Percentiles rank a stretch among this genome's conserved stretches.
phyloP scores from a whole-genome alignment of 2,329 filamentous ascomycete species.

The Cylindrodendrum hubeiense region DNA sequence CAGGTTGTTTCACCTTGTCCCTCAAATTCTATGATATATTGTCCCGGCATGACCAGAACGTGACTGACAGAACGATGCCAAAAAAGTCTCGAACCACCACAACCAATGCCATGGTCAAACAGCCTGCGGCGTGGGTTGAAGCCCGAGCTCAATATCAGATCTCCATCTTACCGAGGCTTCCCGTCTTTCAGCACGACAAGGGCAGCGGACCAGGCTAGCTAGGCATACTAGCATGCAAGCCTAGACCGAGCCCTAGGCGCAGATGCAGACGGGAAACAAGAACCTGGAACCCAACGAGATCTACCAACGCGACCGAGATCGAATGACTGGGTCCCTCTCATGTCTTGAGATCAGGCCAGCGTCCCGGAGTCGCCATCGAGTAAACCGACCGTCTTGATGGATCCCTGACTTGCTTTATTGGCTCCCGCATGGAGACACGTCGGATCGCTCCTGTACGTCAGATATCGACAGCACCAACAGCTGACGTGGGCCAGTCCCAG shows the following conservation, averaged over 20 bases:
- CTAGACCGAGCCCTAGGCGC: background rate
- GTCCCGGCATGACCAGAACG: background rate
- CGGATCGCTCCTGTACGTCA: constrained; percentile 15
- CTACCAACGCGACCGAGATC: background rate
- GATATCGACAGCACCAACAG: constrained; percentile 12
- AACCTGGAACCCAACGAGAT: background rate
- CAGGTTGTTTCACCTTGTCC: background rate
- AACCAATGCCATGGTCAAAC: background rate
- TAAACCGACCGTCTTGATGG: background rate
- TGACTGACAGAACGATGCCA: background rate
- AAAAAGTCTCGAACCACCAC: background rate
- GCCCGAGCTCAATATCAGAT: background rate
- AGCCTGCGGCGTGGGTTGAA: background rate
- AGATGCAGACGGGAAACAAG: background rate
- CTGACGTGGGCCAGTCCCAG: constrained; percentile 23
- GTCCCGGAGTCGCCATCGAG: background rate
- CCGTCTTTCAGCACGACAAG: background rate
- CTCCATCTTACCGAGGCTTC: background rate
- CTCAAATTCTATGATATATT: background rate
- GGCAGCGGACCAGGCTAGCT: background rate
- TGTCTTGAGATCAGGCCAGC: constrained; percentile 11
- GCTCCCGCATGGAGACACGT: constrained; percentile 7
- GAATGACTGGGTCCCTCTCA: background rate
- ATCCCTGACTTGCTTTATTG: background rate
- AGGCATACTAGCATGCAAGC: constrained; percentile 1